phyloP scores from a whole-genome alignment of 345 rosid genomes.

The Brassica nigra region DNA sequence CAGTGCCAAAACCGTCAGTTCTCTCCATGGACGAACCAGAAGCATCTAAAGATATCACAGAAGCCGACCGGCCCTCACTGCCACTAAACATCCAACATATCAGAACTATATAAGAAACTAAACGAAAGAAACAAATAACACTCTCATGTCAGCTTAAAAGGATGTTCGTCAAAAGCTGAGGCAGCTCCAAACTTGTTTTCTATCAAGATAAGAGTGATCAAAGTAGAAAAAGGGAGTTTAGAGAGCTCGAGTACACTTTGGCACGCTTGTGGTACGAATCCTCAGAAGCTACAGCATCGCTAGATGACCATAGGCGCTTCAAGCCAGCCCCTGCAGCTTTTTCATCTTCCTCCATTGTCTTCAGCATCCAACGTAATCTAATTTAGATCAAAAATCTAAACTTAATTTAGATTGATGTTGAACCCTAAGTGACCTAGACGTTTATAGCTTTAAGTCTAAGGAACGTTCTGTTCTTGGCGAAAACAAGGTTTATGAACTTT shows the following conservation, averaged over 20 bases:
- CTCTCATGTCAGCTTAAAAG: background rate
- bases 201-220: background rate
- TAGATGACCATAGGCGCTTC: background rate
- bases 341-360: background rate
- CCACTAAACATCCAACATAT: background rate
- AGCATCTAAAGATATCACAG: background rate
- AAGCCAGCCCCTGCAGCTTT: background rate
- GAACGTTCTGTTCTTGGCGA: too few species aligned
- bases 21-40: constrained; percentile 39
- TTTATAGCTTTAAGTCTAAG: too few species aligned
- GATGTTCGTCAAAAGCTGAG: background rate
- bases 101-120: background rate
- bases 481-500: too few species aligned
- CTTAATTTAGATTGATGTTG: too few species aligned
- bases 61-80: background rate
- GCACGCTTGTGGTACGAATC: background rate
- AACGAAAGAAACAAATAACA: background rate
- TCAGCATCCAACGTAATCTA: too few species aligned
- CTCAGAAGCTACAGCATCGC: background rate
- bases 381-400: too few species aligned
- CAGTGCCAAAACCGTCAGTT: constrained; percentile 21
- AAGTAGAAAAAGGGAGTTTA: background rate
- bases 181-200: background rate
- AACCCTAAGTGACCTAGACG: too few species aligned
- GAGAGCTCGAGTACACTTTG: background rate